Conservation (phyloP, 2,329 filamentous ascomycete genomes). For the Ploettnerulaceae sp. region DNA sequence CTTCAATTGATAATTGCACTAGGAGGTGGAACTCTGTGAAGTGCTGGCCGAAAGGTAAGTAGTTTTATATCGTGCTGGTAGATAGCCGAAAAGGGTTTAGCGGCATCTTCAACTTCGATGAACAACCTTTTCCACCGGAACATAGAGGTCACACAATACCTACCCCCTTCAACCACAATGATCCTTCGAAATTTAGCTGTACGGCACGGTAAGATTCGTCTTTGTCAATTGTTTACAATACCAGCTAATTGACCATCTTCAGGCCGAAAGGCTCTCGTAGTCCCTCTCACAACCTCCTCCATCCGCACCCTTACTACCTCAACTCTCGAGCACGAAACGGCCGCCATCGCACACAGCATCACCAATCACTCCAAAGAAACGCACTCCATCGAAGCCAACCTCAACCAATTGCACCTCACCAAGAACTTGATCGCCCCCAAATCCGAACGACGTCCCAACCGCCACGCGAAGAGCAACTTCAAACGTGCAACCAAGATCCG, state of each 20-base stretch:
- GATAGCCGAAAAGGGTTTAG: constrained; percentile 15
- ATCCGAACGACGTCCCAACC: not conserved
- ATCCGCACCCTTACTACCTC: constrained; percentile 38
- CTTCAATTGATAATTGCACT: not conserved
- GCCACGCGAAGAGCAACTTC: constrained; percentile 25
- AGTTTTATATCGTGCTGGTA: not conserved
- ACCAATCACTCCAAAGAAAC: constrained; percentile 21
- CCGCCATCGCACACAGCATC: constrained; percentile 16
- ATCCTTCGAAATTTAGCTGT: constrained; percentile 50
- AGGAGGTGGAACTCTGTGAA: not conserved
- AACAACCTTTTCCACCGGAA: too few species aligned
- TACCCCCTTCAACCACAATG: constrained; percentile 40
- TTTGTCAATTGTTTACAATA: not conserved
- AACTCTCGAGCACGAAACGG: constrained; percentile 12
- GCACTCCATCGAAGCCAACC: constrained; percentile 21
- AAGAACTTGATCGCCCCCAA: constrained; percentile 18
- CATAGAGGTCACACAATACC: constrained; percentile 16
- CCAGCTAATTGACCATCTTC: constrained; percentile 23
- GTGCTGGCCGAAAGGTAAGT: not conserved
- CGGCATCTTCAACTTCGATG: constrained; percentile 23
- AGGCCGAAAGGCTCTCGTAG: constrained; percentile 51
- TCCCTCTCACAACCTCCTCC: constrained; percentile 37
- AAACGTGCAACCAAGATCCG: constrained; percentile 36
- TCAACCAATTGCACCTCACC: constrained; percentile 25
- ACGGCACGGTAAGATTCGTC: constrained; percentile 46